These are phyloP conservation scores for Funneliformis geosporum DNA, from an alignment of 192 early-diverging fungal species.

Conservation along the genomic window DNA sequence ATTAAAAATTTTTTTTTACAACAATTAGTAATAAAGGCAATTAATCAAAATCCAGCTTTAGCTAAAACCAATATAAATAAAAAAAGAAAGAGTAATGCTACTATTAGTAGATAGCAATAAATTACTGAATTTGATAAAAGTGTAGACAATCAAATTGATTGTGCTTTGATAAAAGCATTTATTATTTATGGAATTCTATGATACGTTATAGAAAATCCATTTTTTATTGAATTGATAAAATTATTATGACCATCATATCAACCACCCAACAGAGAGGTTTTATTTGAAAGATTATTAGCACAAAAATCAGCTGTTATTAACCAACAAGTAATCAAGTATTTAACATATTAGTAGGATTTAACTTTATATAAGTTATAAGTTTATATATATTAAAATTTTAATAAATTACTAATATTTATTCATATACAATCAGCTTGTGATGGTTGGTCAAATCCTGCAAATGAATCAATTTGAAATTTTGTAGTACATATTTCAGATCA, in stretches of 20 bases:
- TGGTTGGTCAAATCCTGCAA: background rate
- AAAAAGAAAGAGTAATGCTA: too few relatives aligned
- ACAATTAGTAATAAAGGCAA: too few relatives aligned
- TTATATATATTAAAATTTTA: background rate
- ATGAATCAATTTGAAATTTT: slow-evolving; percentile 3
- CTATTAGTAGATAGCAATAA: too few relatives aligned
- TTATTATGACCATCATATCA: background rate
- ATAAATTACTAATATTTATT: background rate
- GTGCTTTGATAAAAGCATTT: background rate
- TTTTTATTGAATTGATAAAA: background rate
- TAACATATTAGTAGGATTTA: background rate
- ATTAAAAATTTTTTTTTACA: too few relatives aligned
- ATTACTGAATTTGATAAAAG: too few relatives aligned
- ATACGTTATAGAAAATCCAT: background rate
- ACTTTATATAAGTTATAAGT: background rate
- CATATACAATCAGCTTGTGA: background rate
- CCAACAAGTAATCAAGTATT: background rate
- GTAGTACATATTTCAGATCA: background rate
- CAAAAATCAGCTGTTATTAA: background rate
- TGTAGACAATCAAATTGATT: too few relatives aligned
- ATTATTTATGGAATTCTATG: background rate
- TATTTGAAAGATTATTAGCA: background rate
- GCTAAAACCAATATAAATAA: too few relatives aligned
- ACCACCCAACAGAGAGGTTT: background rate
- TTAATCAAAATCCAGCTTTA: too few relatives aligned